Percentiles rank a stretch among this genome's conserved stretches.
These are phyloP conservation scores for Ammopiptanthus mongolicus DNA, from an alignment of 306 rosid genomes.

Conservation along the genomic window DNA sequence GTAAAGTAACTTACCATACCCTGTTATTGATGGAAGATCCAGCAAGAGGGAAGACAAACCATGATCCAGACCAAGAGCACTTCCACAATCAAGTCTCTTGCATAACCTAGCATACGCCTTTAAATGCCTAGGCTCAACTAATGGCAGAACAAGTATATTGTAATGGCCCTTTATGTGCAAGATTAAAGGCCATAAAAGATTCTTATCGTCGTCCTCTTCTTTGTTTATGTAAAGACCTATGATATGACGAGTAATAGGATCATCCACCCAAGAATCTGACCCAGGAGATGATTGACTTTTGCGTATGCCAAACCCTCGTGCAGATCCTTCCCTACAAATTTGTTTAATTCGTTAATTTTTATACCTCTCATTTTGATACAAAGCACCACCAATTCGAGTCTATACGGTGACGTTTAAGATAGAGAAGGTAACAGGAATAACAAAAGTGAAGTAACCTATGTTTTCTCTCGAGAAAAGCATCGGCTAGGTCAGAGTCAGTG, in stretches of 20 bases:
- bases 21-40: conserved; percentile 92
- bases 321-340: conserved; percentile 72
- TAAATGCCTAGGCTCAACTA: conserved; percentile 76
- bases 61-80: conserved; percentile 62
- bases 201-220: conserved; percentile 42
- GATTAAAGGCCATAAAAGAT: conserved; percentile 80
- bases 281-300: conserved; percentile 60
- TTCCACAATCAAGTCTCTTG: conserved; percentile 78
- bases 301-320: conserved; percentile 71
- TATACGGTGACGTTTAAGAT: neutral
- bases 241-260: conserved; percentile 82
- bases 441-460: conserved; percentile 36
- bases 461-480: conserved; percentile 63
- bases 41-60: conserved; percentile 81
- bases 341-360: neutral
- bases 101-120: conserved; percentile 58
- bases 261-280: conserved; percentile 95
- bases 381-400: neutral
- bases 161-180: conserved; percentile 66
- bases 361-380: neutral
- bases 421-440: neutral
- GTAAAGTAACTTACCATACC: conserved; percentile 85
- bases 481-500: conserved; percentile 55
- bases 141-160: conserved; percentile 62
- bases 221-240: conserved; percentile 58